A percentile compares a stretch with the other conserved stretches of the same genome.
These are phyloP conservation scores for Yamadazyma spencermartinsiae DNA, from an alignment of 1,139 yeast genomes.

Conservation along the genomic window DNA sequence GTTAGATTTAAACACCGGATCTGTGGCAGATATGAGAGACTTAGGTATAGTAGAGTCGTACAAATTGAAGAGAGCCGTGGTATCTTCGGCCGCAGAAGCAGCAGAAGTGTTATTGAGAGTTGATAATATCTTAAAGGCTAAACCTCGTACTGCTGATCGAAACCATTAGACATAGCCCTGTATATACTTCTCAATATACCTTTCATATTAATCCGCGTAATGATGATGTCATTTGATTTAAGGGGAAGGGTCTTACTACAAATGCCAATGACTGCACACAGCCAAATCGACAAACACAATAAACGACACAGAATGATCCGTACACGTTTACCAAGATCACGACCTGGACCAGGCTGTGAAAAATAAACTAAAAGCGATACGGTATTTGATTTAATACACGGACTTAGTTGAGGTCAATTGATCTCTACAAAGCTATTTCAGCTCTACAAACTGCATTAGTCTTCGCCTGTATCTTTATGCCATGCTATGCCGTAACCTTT, in stretches of 20 bases:
- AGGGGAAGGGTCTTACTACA: too few relatives aligned
- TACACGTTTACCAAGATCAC: neutral
- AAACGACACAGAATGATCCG: neutral
- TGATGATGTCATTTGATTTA: too few relatives aligned
- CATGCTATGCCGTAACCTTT: too few relatives aligned
- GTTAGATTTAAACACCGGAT: conserved; percentile 79
- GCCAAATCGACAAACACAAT: neutral
- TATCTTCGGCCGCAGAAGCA: conserved; percentile 95
- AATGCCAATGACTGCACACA: neutral
- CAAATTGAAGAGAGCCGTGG: conserved; percentile 91
- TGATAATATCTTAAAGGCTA: conserved; percentile 93
- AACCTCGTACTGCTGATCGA: conserved; percentile 96
- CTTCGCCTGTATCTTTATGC: too few relatives aligned
- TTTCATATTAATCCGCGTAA: conserved; percentile 2
- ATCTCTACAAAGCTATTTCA: too few relatives aligned
- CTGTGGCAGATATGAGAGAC: conserved; percentile 91
- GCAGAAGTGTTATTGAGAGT: conserved; percentile 94
- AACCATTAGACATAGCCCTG: conserved; percentile 29
- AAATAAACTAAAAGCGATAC: too few relatives aligned
- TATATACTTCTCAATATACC: neutral
- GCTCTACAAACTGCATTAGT: too few relatives aligned
- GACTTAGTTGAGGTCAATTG: too few relatives aligned
- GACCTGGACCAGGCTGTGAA: neutral
- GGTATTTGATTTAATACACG: too few relatives aligned
- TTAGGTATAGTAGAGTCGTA: conserved; percentile 89